These are phyloP conservation scores for Epichloe glyceriae DNA, from an alignment of 2,329 filamentous ascomycete genomes.

Conservation along the genomic window DNA sequence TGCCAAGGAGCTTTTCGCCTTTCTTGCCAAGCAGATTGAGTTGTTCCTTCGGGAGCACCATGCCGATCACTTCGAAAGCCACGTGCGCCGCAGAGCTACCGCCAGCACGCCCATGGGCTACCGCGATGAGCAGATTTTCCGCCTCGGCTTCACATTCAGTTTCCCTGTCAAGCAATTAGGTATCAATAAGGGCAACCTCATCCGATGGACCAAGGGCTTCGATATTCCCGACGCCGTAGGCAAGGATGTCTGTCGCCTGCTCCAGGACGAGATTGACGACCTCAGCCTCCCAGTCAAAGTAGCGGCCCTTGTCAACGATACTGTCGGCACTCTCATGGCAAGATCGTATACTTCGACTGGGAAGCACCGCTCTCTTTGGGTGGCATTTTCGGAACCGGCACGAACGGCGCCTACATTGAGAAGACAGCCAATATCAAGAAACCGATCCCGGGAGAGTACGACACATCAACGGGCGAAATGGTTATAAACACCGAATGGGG, in stretches of 20 bases:
- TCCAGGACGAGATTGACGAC: slow-evolving; percentile 81
- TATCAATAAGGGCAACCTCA: slow-evolving; percentile 88
- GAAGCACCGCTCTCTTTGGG: slow-evolving; percentile 82
- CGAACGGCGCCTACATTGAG: slow-evolving; percentile 95
- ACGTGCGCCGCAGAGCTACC: slow-evolving; percentile 51
- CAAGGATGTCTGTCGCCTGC: slow-evolving; percentile 82
- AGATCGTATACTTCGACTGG: slow-evolving; percentile 88
- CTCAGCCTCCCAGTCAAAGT: slow-evolving; percentile 82
- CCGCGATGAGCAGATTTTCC: slow-evolving; percentile 68
- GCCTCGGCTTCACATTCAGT: slow-evolving; percentile 96
- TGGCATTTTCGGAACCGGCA: slow-evolving; percentile 94
- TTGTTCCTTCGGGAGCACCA: slow-evolving; percentile 79
- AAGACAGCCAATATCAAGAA: slow-evolving; percentile 80
- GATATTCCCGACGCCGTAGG: slow-evolving; percentile 91
- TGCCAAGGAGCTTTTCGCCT: slow-evolving; percentile 76
- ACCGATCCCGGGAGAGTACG: slow-evolving; percentile 54
- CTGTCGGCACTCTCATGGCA: slow-evolving; percentile 94
- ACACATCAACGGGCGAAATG: slow-evolving; percentile 80
- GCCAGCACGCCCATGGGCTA: slow-evolving; percentile 44
- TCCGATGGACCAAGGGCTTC: slow-evolving; percentile 98
- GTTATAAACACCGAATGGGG: slow-evolving; percentile 98
- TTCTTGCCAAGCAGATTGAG: slow-evolving; percentile 88
- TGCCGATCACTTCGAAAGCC: slow-evolving; percentile 67
- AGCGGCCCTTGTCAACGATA: slow-evolving; percentile 94
- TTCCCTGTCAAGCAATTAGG: slow-evolving; percentile 90